Evolutionary conservation across 345 rosid genomes (phyloP), one percentile per base, ranked within the genome.

Genomic region (Rubroshorea leprosula): DNA sequence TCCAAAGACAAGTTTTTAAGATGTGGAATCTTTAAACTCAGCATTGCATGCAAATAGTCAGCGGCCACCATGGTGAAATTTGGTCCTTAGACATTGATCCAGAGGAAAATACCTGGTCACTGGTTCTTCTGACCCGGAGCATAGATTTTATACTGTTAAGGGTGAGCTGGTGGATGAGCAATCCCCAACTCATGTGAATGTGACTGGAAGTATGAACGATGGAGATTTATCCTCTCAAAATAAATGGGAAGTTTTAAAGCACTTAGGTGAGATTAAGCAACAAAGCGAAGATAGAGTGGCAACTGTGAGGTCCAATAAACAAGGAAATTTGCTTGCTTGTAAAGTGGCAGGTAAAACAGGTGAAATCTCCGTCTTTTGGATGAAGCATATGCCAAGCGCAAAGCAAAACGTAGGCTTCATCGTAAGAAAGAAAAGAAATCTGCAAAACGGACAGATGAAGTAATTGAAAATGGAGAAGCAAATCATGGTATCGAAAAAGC

Each of bases 1-100:
- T 93, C 97, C 1, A 93, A 93, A 65, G 99, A 93, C 79, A 93
- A 86, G 52, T 85, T 85, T 71, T 71, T 93, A 70, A 85, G 99
- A 71, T 89, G 44, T 93, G 99, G 99, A 97, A 93, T 85, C 87
- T 93, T 53, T 96, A 89, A 57, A 89, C 96, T 24, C 92, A 89
- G 68, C 90, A 93, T 49, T 89, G 97, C 64, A 72, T 93, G 84
- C 99, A 93, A 73, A 83, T 83, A 63, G 61, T 93, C 52, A 80
- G 97, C 31, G 99, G 99, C 22, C 97, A 93, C 72, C 97, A 93
- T 77, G 83, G 83, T 78, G 99, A 93, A 78, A 77, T 93, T 62
- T 89, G 99, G 99, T 89, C 96, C 16, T 65, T 93, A 12, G 99
- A 93, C 66, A 77, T 68, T 65, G 99, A 93, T 66, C 78, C 86